Conservation (phyloP, 129 eudicot genomes). For the Ambrosia trifida region DNA sequence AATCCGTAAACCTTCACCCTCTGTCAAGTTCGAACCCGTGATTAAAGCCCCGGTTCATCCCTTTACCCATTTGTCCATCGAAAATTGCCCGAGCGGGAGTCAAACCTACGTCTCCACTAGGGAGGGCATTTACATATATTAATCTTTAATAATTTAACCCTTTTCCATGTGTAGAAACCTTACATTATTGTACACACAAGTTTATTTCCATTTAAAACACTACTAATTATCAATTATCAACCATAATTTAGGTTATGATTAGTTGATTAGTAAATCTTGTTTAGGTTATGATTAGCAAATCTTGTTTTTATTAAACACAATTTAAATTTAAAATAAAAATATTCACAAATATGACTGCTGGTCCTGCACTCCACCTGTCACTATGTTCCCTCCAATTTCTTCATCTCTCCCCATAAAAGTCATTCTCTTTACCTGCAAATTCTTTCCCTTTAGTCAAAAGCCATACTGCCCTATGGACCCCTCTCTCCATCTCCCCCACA, state of each 20-base stretch:
- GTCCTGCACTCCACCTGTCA: conserved; percentile 33
- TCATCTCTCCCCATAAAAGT: conserved; percentile 44
- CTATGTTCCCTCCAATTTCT: conserved; percentile 55
- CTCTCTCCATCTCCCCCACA: conserved; percentile 22
- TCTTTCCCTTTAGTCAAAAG: conserved; percentile 74
- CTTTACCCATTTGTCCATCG: too few species aligned
- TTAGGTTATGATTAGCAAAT: not conserved
- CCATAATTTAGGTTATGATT: not conserved
- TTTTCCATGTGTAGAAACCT: too few species aligned
- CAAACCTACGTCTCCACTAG: too few species aligned
- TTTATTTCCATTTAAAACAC: too few species aligned
- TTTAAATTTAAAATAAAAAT: not conserved
- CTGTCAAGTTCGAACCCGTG: too few species aligned
- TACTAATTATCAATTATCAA: not conserved
- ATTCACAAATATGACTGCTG: not conserved
- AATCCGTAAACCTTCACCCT: too few species aligned
- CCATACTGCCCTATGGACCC: conserved; percentile 43
- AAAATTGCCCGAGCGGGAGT: too few species aligned
- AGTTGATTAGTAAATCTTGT: too few species aligned
- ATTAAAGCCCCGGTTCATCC: too few species aligned
- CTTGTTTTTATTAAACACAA: not conserved
- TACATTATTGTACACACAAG: too few species aligned
- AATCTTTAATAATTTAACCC: not conserved
- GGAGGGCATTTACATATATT: not conserved
- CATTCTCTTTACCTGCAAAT: conserved; percentile 61